A percentile compares a stretch with the other conserved stretches of the same genome.
Conservation (phyloP, 2,329 filamentous ascomycete species). For the Epichloe elymi region DNA sequence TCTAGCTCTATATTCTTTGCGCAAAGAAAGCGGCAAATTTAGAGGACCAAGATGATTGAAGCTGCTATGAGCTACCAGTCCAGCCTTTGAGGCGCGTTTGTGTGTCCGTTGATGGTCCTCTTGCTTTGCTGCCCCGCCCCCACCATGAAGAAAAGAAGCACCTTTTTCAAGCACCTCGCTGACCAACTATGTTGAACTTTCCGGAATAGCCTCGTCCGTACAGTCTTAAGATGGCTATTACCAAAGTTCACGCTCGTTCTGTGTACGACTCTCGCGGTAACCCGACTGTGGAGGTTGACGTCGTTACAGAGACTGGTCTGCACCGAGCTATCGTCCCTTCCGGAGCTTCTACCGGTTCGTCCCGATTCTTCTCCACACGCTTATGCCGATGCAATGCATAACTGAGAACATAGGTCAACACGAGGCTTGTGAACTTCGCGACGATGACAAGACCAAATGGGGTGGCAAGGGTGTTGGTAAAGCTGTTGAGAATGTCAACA, state of each 20-base stretch:
- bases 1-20: not conserved
- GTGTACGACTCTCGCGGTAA: conserved; percentile 98
- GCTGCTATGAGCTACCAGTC: not conserved
- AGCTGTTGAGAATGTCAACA: conserved; percentile 79
- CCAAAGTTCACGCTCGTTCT: conserved; percentile 81
- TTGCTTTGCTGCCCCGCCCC: conserved; percentile 4
- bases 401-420: conserved; percentile 53
- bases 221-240: conserved; percentile 65
- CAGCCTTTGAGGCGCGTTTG: not conserved
- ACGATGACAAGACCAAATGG: conserved; percentile 80
- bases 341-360: conserved; percentile 81
- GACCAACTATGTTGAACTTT: not conserved
- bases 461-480: conserved; percentile 76
- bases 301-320: conserved; percentile 90
- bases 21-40: not conserved
- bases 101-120: not conserved
- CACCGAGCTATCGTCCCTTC: conserved; percentile 97
- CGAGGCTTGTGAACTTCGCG: conserved; percentile 82
- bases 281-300: conserved; percentile 96
- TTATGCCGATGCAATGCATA: conserved; percentile 14
- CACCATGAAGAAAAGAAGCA: conserved; percentile 1
- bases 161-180: not conserved
- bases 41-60: not conserved
- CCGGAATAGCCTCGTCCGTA: conserved; percentile 1
- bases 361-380: conserved; percentile 13